These are phyloP conservation scores for Boletus semigastroideus DNA, from an alignment of 1,284 basidiomycete genomes.

Conservation along the genomic window DNA sequence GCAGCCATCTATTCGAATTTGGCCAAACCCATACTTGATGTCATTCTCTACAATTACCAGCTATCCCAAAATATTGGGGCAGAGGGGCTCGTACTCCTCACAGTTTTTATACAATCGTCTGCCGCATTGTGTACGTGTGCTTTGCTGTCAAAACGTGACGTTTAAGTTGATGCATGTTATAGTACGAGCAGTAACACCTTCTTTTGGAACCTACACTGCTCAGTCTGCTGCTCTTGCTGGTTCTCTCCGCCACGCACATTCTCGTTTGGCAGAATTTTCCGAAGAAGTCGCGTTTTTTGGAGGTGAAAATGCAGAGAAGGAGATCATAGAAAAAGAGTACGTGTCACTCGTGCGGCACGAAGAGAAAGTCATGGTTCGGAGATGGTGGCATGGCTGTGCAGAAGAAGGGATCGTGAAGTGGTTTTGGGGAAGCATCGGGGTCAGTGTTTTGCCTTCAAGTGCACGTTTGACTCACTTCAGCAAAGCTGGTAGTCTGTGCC, in stretches of 20 bases:
- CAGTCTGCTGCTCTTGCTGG: slow-evolving; percentile 86
- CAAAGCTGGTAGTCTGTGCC: slow-evolving; percentile 84
- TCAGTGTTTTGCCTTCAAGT: slow-evolving; percentile 36
- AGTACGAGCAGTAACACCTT: slow-evolving; percentile 89
- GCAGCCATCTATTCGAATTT: slow-evolving; percentile 94
- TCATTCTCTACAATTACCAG: slow-evolving; percentile 96
- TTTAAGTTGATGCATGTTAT: slow-evolving; percentile 11
- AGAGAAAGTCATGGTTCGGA: slow-evolving; percentile 76
- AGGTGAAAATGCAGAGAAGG: slow-evolving; percentile 91
- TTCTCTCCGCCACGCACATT: slow-evolving; percentile 87
- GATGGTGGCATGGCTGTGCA: slow-evolving; percentile 89
- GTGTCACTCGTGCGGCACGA: slow-evolving; percentile 88
- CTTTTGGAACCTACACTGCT: slow-evolving; percentile 90
- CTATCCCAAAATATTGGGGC: slow-evolving; percentile 93
- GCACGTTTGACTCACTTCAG: slow-evolving; percentile 7
- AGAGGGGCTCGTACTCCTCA: slow-evolving; percentile 86
- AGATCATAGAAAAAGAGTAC: slow-evolving; percentile 90
- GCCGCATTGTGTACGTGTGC: slow-evolving; percentile 70
- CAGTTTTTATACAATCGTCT: slow-evolving; percentile 80
- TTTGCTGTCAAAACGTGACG: neutral
- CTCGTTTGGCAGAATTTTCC: slow-evolving; percentile 88
- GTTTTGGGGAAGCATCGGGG: slow-evolving; percentile 95
- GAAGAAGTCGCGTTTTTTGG: slow-evolving; percentile 95
- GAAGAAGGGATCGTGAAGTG: slow-evolving; percentile 98
- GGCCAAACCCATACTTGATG: slow-evolving; percentile 91